phyloP scores from a whole-genome alignment of 192 early-diverging fungal genomes.

The Pecoramyces ruminantium region DNA sequence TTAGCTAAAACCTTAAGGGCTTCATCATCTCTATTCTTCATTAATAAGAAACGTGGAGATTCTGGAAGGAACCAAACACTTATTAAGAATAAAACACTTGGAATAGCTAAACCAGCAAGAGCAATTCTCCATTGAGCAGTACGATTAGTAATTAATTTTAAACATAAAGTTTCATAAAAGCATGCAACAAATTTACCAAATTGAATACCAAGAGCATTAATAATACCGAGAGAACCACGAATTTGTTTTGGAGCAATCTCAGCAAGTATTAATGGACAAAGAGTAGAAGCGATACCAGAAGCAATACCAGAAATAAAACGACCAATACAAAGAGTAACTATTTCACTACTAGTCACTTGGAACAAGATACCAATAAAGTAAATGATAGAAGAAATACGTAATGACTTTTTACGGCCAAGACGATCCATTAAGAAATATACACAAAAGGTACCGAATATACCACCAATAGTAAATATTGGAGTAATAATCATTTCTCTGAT shows the following conservation, averaged over 20 bases:
- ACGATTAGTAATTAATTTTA: neutral
- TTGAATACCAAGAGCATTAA: neutral
- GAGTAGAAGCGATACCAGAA: neutral
- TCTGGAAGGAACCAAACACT: neutral
- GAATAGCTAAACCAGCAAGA: neutral
- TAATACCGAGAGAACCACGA: neutral
- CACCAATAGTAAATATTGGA: neutral
- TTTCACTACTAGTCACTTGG: neutral
- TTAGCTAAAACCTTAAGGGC: neutral
- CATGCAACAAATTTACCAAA: neutral
- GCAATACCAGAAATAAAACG: neutral
- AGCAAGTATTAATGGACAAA: neutral
- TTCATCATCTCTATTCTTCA: neutral
- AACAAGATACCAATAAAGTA: neutral
- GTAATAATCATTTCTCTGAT: neutral
- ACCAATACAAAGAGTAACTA: neutral
- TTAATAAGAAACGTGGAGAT: neutral
- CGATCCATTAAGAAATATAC: neutral
- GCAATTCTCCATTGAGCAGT: neutral
- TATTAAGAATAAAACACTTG: neutral
- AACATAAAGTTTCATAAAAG: neutral
- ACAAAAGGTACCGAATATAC: neutral
- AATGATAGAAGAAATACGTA: neutral
- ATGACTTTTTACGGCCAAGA: neutral
- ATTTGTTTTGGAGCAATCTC: neutral